Conservation (phyloP, 345 rosid genomes). For the Erysimum cheiranthoides region DNA sequence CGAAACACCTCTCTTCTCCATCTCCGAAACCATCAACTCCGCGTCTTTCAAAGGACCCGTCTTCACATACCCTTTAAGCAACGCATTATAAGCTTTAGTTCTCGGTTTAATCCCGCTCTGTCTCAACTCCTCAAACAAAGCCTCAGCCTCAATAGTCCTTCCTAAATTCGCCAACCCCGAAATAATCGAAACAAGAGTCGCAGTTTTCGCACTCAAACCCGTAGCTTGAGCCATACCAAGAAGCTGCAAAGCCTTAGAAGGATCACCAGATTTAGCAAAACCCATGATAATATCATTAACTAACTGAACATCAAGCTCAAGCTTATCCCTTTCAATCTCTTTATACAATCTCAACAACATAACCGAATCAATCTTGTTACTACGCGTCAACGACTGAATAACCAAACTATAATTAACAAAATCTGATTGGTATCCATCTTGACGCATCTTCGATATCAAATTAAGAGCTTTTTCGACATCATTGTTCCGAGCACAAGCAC, state of each 20-base stretch:
- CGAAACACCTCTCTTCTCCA: slow-evolving; percentile 84
- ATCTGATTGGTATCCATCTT: slow-evolving; percentile 85
- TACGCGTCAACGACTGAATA: slow-evolving; percentile 69
- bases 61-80: slow-evolving; percentile 86
- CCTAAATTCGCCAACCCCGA: slow-evolving; percentile 68
- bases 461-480: slow-evolving; percentile 86
- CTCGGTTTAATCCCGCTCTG: slow-evolving; percentile 76
- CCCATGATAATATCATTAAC: slow-evolving; percentile 81
- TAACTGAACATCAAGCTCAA: slow-evolving; percentile 82
- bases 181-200: slow-evolving; percentile 67
- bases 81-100: slow-evolving; percentile 83
- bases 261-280: slow-evolving; percentile 83
- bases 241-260: slow-evolving; percentile 67
- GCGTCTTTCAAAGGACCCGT: slow-evolving; percentile 77
- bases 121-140: slow-evolving; percentile 89
- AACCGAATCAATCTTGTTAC: slow-evolving; percentile 68
- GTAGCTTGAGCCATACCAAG: slow-evolving; percentile 73
- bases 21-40: slow-evolving; percentile 78
- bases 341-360: slow-evolving; percentile 66
- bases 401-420: slow-evolving; percentile 86
- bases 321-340: slow-evolving; percentile 73
- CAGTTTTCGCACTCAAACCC: slow-evolving; percentile 70
- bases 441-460: slow-evolving; percentile 86
- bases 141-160: slow-evolving; percentile 84
- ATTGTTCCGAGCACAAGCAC: slow-evolving; percentile 84